Evolutionary conservation across 345 rosid genomes (phyloP).

Genomic region (Cardiospermum halicacabum): DNA sequence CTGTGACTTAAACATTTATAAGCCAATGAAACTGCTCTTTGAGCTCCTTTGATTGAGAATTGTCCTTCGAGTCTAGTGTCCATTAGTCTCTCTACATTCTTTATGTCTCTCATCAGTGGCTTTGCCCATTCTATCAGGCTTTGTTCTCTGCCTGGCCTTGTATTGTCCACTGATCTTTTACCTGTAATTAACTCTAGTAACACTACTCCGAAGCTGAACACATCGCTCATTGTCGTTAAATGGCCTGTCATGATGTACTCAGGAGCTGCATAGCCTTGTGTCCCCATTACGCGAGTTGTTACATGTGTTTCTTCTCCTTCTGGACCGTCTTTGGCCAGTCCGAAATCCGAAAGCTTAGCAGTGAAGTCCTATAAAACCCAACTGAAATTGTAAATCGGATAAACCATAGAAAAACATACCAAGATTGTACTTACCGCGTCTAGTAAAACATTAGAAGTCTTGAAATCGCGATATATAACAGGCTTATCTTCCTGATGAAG

Average conservation of each 20-base stretch:
- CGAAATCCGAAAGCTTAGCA: conserved; percentile 54
- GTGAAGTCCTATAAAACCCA: conserved; percentile 35
- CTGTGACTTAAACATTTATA: conserved; percentile 58
- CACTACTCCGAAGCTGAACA: conserved; percentile 75
- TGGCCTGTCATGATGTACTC: conserved; percentile 77
- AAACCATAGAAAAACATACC: not conserved
- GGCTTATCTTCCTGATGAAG: conserved; percentile 72
- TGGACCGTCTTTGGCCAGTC: conserved; percentile 59
- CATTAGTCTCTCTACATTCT: conserved; percentile 43
- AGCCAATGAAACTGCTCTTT: conserved; percentile 46
- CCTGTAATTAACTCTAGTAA: conserved; percentile 63
- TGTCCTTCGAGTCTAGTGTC: conserved; percentile 66
- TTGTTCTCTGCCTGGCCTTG: conserved; percentile 41
- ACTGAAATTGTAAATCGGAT: not conserved
- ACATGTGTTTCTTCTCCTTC: conserved; percentile 50
- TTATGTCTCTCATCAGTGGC: conserved; percentile 47
- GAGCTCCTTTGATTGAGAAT: conserved; percentile 49
- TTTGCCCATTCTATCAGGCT: conserved; percentile 66
- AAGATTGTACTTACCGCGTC: conserved; percentile 53
- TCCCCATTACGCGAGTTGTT: conserved; percentile 51
- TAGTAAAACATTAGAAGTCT: conserved; percentile 65
- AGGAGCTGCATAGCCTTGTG: conserved; percentile 60
- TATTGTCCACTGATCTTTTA: conserved; percentile 48
- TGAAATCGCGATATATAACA: conserved; percentile 72
- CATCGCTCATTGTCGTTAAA: conserved; percentile 67